Conservation (phyloP, 805 yeast species). For the Starmerella cellae region DNA sequence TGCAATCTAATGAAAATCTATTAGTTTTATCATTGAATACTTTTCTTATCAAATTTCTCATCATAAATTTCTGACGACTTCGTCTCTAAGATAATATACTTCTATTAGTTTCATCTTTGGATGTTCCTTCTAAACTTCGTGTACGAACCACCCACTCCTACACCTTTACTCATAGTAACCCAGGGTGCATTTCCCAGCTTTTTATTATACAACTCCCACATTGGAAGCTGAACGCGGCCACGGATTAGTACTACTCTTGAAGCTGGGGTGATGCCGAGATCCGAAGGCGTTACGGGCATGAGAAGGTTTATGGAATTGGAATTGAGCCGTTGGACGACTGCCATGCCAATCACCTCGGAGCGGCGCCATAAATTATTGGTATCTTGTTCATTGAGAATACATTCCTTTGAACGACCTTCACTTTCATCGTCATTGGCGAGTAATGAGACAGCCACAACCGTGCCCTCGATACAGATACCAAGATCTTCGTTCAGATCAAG, state of each 20-base stretch:
- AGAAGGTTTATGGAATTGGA: conserved; percentile 40
- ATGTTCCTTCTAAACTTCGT: conserved; percentile 49
- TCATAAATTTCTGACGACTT: too few species aligned
- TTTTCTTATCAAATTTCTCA: too few species aligned
- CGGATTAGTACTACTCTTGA: conserved; percentile 6
- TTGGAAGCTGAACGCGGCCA: conserved; percentile 39
- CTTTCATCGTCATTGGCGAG: neutral
- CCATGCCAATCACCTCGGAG: conserved; percentile 37
- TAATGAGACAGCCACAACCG: conserved; percentile 24
- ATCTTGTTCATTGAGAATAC: conserved; percentile 2
- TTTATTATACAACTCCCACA: conserved; percentile 36
- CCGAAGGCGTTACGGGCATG: conserved; percentile 30
- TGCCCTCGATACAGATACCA: conserved; percentile 24
- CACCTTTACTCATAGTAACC: conserved; percentile 24
- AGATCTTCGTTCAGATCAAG: conserved; percentile 20
- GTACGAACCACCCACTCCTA: conserved; percentile 37
- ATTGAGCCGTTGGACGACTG: conserved; percentile 47
- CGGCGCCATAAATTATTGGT: conserved; percentile 8
- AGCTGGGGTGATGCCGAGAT: neutral
- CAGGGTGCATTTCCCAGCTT: conserved; percentile 32
- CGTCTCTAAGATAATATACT: too few species aligned
- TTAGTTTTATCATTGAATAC: too few species aligned
- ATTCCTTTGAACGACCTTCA: neutral
- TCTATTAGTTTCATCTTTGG: conserved; percentile 23
- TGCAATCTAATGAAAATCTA: too few species aligned